Evolutionary conservation across 2,329 filamentous ascomycete species (phyloP), one percentile per base, ranked within the genome.

Genomic region (Aspergillus caelatus): DNA sequence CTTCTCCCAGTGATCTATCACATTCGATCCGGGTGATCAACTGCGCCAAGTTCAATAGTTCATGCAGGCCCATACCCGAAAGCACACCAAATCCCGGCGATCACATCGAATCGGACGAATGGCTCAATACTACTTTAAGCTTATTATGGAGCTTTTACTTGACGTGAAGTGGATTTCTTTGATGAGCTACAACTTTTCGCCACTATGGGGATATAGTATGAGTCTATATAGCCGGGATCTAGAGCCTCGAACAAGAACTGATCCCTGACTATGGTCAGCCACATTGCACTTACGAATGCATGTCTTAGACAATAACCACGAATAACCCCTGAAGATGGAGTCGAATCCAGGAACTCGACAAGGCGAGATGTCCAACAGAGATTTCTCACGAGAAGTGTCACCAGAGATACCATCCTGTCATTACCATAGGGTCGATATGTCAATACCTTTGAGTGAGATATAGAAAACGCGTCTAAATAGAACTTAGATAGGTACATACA

Each of bases 41-140:
- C 57, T 36, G 50, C 63, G 61, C 63, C 61, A 61, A 58, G 45
- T 56, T 65, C 63, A 32, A 65, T 65, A 65, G 61, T 63, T 32
- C 14, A 54, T 61, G 57, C 61, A 45, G 54, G 48, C 55, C 12
- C 16, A 34, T 34, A 2, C 21, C 32, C 52, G n/a, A 39, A 55
- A 50, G 19, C 32, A 19, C 23, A 16, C 52, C 43, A 45, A 32
- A 48, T 39, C 21, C 2, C 58, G 50, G 21, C 14, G 36, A 41
- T 41, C 39, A n/a, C 16, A 41, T 39, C 28, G 3, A 26, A 8
- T 30, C 12, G 8, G 34, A 55, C 39, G 23, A 55, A 46, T 32
- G 58, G 30, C n/a, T 36, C 23, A 54, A 11, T 14, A 10, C 16
- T 16, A 23, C 58, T 55, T 60, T 60, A 46, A 54, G 16, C 46